Base-by-base conservation (phyloP, 306 rosid genomes). In the Ormosia semicastrata region DNA sequence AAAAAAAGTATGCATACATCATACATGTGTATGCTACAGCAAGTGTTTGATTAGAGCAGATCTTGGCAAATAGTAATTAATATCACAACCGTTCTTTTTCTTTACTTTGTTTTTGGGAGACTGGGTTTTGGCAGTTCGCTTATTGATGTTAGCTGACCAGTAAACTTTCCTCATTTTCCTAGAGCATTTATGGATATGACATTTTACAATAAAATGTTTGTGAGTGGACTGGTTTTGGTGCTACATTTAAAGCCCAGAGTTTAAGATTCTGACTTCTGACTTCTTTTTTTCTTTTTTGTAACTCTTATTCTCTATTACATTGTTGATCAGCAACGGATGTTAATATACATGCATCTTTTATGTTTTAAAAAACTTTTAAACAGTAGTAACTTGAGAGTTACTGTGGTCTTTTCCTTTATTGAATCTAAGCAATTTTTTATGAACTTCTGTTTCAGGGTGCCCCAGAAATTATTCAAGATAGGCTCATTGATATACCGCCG, bases 381-480 rank as follows among this genome's bases (percentile, higher is more conserved):
- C 17, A 56, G 54, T 39, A 36, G 33, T 30, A 43, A 77, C 53
- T 67, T 46, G 29, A 15, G 50, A 71, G 76, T 49, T 60, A 49
- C 69, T 8, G 8, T 30, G 53, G 10, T 66, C 56, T 57, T 75
- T 72, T 70, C 37, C 71, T 71, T 62, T 71, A 18, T 71, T 58
- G 34, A 32, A 66, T 50, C 76, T 73, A 12, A 70, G 58, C 30
- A 58, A 36, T 53, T 77, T 14, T 43, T 46, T 13, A 46, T 57
- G 17, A 36, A 60, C 53, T 75, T 79, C 60, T 76, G 49, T 81
- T 85, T 82, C 92, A 95, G 99, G 99, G 99, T 85, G 99, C 99
- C 63, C 99, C 99, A 2, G 99, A 95, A 92, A 88, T 93, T 79
- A 93, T 95, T 90, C 96, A 95, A 85, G 91, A 89, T 65, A 92